Conservation (phyloP, 1,139 yeast species). For the Nakaseomyces sp. region DNA sequence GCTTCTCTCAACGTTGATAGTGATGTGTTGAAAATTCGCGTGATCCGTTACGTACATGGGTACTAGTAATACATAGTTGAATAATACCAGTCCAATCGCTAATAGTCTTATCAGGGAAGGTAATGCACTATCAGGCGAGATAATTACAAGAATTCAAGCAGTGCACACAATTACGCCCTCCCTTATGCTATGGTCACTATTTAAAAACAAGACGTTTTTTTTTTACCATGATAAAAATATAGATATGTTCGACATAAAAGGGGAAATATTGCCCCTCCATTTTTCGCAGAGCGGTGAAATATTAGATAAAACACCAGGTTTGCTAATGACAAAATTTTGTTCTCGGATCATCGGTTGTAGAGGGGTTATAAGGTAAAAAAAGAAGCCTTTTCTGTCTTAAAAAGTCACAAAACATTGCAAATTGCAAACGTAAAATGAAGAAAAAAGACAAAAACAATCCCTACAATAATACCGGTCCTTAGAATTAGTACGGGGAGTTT, state of each 20-base stretch:
- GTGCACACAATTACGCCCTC: too few relatives aligned
- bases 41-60: too few relatives aligned
- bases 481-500: conserved; percentile 18
- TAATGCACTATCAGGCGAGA: too few relatives aligned
- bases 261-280: not conserved
- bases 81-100: too few relatives aligned
- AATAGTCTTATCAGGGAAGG: too few relatives aligned
- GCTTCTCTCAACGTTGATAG: not conserved
- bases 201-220: too few relatives aligned
- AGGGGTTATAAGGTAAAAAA: conserved; percentile 15
- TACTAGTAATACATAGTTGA: too few relatives aligned
- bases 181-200: too few relatives aligned
- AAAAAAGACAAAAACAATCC: conserved; percentile 11
- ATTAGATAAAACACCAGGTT: not conserved
- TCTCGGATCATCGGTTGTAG: conserved; percentile 28
- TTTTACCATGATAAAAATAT: not conserved
- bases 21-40: too few relatives aligned
- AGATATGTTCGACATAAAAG: not conserved
- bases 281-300: conserved; percentile 1
- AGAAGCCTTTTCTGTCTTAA: not conserved
- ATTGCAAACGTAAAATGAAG: too few relatives aligned
- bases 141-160: too few relatives aligned
- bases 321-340: conserved; percentile 6
- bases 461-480: conserved; percentile 29
- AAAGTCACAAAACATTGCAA: not conserved